Evolutionary conservation across 257 asterid species (phyloP), one percentile per base, ranked within the genome.

Genomic region (Solanum piurae): DNA sequence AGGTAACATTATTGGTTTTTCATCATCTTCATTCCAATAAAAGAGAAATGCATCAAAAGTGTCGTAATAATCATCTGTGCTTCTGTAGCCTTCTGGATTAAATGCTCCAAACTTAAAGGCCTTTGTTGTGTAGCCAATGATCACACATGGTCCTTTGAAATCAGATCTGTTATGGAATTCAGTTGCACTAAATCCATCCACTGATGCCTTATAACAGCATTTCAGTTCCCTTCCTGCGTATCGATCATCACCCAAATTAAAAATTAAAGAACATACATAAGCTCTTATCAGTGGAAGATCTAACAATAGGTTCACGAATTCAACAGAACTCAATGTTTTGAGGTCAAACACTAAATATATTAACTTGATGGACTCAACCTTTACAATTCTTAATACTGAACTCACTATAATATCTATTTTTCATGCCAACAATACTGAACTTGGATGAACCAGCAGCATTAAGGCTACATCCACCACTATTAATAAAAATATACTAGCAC

Each of bases 81-180:
- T 96, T 89, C 99, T 85, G 36, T 94, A 95, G 73, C 99, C 99
- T 71, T 95, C 98, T 23, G 98, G 99, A 87, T 90, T 96, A 75
- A 96, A 96, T 49, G 98, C 98, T 42, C 98, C 98, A 87, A 96
- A 96, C 83, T 95, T 96, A 92, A 93, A 89, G 18, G 90, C 90
- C 38, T 88, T 79, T 86, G 88, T 83, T 18, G 99, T 96, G 93
- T 93, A 95, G 87, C 97, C 97, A 69, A 95, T 89, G 74, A 95
- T 90, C 37, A 95, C 98, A 90, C 98, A 96, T 27, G 98, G 98
- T 86, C 99, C 98, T 55, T 95, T 96, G 89, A 96, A 96, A 90
- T 95, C 98, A 88, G 98, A 93, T 83, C 87, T 91, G 88, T 88
- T 87, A 89, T 95, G 99, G 89, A 96, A 96, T 4, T 92, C 93